Evolutionary conservation across 208 protist genomes (phyloP), one percentile per base, ranked within the genome.

Genomic region (Trichomonas tenax): DNA sequence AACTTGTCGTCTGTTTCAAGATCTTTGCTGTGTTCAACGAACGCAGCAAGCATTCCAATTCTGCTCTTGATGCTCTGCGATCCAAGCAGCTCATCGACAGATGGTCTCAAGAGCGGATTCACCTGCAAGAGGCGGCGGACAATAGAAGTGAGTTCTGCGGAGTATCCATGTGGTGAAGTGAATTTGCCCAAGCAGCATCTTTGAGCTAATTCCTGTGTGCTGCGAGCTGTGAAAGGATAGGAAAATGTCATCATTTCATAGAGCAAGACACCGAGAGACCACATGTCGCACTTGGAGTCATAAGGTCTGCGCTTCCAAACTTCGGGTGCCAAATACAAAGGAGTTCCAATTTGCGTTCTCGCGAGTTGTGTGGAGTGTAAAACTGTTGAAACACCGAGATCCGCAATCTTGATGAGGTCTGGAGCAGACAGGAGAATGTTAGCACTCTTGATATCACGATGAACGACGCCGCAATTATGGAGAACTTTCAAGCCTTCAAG

Each of bases 261-360:
- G 8, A 98, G 40, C 8, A 97, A 49, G 96, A 96, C 97, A 14
- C 97, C 97, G 2, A 97, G 82, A n/a, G 97, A 97, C 97, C 97
- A 98, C 9, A 98, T 82, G 90, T 98, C 97, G 36, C 96, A 97
- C 89, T 98, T 98, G 15, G 1, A n/a, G 89, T 98, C 97, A 96
- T 98, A 98, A 2, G 97, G 97, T n/a, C 46, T 31, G 8, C 96
- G 97, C n/a, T 93, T 82, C 96, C 96, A 98, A 31, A 98, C 97
- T 96, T 98, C 97, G 23, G 97, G 97, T 38, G 97, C 96, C 38
- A 97, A 96, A 84, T 98, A 98, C 45, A 97, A 58, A 1, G 86
- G 86, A 34, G 86, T 93, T 58, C 86, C 86, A 51, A 93, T 93
- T 51, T 93, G 86, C 1, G 86, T 93, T 51, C n/a, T 93, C 9